A percentile compares a stretch with the other conserved stretches of the same genome.
These are phyloP conservation scores for Talaromyces trachyspermus DNA, from an alignment of 495 filamentous ascomycete genomes.

Conservation along the genomic window DNA sequence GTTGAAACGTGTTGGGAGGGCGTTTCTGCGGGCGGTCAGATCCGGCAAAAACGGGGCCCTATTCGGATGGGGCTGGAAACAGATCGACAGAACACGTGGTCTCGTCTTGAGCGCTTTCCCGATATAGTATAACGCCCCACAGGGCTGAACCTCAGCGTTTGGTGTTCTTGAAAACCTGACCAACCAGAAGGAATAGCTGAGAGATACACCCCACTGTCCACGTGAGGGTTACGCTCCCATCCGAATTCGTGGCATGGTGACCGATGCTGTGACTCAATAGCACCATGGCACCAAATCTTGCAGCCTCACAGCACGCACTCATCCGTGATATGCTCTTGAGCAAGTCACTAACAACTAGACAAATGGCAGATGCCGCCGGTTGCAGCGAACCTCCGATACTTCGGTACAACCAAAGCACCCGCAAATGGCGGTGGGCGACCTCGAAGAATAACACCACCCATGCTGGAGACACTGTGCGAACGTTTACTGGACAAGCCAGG, in stretches of 20 bases:
- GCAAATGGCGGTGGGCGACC: constrained; percentile 16
- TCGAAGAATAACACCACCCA: constrained; percentile 16
- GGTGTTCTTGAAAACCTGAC: background rate
- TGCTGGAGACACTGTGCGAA: constrained; percentile 22
- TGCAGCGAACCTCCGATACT: constrained; percentile 19
- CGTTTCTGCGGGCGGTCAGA: background rate
- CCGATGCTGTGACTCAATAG: background rate
- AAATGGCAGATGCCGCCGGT: constrained; percentile 9
- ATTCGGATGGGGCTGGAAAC: background rate
- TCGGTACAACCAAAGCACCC: constrained; percentile 21
- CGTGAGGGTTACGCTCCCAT: background rate
- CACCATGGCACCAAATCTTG: background rate
- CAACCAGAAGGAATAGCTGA: constrained; percentile 1
- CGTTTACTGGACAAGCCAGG: constrained; percentile 25
- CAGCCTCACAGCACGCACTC: background rate
- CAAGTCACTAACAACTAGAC: constrained; percentile 11
- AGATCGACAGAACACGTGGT: background rate
- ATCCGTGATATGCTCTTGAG: background rate
- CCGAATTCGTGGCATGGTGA: background rate
- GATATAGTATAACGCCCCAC: constrained; percentile 1
- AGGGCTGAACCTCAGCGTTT: background rate
- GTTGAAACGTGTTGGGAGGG: background rate
- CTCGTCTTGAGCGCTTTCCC: background rate
- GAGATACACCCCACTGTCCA: constrained; percentile 1
- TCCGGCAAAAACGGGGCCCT: background rate